Evolutionary conservation across 345 rosid species (phyloP).

Genomic region (Murraya koenigii): DNA sequence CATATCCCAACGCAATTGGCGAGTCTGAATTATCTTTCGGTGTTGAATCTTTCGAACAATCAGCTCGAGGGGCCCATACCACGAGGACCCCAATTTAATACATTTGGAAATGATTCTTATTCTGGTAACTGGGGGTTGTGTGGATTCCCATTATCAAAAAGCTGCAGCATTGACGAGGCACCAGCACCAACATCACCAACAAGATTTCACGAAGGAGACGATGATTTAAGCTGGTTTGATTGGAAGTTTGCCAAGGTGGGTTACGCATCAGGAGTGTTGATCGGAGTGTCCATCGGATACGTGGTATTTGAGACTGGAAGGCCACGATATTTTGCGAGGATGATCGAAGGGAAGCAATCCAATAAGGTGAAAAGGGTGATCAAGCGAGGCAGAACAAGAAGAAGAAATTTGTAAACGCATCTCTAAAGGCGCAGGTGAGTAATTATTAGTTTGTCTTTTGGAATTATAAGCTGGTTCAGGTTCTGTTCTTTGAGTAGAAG

Average conservation of each 20-base stretch:
- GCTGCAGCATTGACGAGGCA: not conserved
- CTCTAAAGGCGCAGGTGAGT: no score
- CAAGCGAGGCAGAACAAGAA: no score
- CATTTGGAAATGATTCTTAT: not conserved
- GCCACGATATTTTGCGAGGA: no score
- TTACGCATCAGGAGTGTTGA: not conserved
- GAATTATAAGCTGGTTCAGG: no score
- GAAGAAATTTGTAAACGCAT: no score
- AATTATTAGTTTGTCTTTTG: no score
- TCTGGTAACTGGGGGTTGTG: not conserved
- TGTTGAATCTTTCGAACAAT: not conserved
- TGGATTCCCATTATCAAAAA: not conserved
- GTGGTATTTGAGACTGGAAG: no score
- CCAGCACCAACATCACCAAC: not conserved
- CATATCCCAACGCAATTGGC: not conserved
- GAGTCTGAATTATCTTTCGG: not conserved
- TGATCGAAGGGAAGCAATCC: no score
- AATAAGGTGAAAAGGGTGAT: no score
- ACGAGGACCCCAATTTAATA: fast-evolving
- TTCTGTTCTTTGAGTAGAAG: no score
- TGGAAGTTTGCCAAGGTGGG: not conserved
- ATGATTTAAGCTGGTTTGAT: not conserved
- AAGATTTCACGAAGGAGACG: not conserved
- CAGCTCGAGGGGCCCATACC: not conserved
- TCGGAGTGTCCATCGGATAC: no score